Conservation (phyloP, 805 yeast genomes). For the Nakazawaea peltata region DNA sequence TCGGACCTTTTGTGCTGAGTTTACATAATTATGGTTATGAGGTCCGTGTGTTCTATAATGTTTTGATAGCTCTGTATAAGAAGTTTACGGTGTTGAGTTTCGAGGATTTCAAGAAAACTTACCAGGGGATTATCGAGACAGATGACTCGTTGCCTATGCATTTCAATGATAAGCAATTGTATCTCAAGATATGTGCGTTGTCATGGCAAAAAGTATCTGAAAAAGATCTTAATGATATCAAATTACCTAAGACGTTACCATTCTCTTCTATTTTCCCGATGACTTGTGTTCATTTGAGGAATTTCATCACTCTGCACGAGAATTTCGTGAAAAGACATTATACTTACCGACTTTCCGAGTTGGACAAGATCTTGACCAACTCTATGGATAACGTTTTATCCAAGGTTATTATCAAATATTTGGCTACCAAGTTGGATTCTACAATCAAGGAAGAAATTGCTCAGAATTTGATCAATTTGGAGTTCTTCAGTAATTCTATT, state of each 20-base stretch:
- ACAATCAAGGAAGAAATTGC: slow-evolving; percentile 84
- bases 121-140: slow-evolving; percentile 52
- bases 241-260: slow-evolving; percentile 63
- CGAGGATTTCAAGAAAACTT: slow-evolving; percentile 50
- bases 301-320: slow-evolving; percentile 55
- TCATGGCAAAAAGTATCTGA: slow-evolving; percentile 55
- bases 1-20: slow-evolving; percentile 69
- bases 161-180: slow-evolving; percentile 50
- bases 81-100: slow-evolving; percentile 51
- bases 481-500: slow-evolving; percentile 74
- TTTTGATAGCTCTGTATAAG: slow-evolving; percentile 50
- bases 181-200: slow-evolving; percentile 52
- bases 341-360: slow-evolving; percentile 51
- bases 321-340: slow-evolving; percentile 59
- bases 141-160: slow-evolving; percentile 89
- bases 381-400: slow-evolving; percentile 65
- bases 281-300: slow-evolving; percentile 68
- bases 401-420: slow-evolving; percentile 56
- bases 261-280: slow-evolving; percentile 86
- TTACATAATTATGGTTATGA: slow-evolving; percentile 66
- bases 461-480: slow-evolving; percentile 82
- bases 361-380: slow-evolving; percentile 50
- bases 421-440: slow-evolving; percentile 53
- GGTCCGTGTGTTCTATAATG: slow-evolving; percentile 50
- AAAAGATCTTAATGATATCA: slow-evolving; percentile 28